Percentiles rank a stretch among this genome's conserved stretches.
These are phyloP conservation scores for Coemansia sp. DNA, from an alignment of 192 early-diverging fungal genomes.

Conservation along the genomic window DNA sequence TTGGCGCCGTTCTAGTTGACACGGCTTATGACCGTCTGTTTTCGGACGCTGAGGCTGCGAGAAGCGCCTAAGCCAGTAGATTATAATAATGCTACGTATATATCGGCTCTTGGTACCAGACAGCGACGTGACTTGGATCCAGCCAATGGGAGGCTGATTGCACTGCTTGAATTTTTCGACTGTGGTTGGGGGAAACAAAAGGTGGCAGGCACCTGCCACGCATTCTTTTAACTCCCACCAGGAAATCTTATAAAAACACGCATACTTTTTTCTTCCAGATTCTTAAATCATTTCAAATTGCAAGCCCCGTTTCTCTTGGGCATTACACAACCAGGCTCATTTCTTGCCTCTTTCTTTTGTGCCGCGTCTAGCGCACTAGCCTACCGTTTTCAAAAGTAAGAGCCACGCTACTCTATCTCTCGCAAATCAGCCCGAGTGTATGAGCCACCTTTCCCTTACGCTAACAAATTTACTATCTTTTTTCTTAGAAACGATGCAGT, in stretches of 20 bases:
- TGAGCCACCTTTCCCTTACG: neutral
- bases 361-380: neutral
- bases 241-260: no score
- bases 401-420: neutral
- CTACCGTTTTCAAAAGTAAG: neutral
- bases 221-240: no score
- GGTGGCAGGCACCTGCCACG: no score
- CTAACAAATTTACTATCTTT: neutral
- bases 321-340: neutral
- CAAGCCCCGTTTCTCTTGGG: neutral
- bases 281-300: neutral
- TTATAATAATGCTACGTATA: no score
- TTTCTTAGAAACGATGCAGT: constrained; percentile 7
- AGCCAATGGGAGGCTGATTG: neutral
- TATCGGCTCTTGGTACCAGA: neutral
- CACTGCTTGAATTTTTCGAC: neutral
- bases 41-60: neutral
- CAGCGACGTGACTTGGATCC: neutral
- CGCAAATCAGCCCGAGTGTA: neutral
- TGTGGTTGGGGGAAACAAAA: neutral
- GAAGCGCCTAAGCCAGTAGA: no score
- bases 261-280: neutral
- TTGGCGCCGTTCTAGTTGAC: constrained; percentile 72
- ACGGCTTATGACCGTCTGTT: constrained; percentile 22
- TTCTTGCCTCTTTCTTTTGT: neutral